Evolutionary conservation across 1,284 basidiomycete species (phyloP), one percentile per base, ranked within the genome.

Genomic region (Pascua sp.): DNA sequence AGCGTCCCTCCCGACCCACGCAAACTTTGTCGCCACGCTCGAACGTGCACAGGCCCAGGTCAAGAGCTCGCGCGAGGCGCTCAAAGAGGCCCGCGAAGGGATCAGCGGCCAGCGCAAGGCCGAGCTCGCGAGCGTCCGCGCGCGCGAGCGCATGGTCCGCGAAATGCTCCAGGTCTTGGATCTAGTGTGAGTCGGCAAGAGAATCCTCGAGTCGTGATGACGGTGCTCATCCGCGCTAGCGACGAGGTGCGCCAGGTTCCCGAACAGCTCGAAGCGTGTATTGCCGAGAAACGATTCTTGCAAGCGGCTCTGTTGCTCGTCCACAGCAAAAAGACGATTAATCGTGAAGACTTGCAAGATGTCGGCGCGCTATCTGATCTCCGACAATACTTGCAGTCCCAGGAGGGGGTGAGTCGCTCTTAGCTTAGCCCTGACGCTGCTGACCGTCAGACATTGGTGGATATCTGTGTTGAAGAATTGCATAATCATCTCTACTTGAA

Each of bases 401-500:
- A 99, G 78, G 94, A 98, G 81, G 85, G 83, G 55, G 92, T 91
- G 59, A 54, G 86, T 80, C 4, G 38, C n/a, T n/a, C n/a, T n/a
- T n/a, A n/a, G 5, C 32, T 12, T 32, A 4, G 24, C 24, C 24
- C 24, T 32, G 24, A 56, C 11, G 5, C 39, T 47, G 37, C 48
- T 55, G 44, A 52, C 17, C 38, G 24, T n/a, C 63, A 94, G 90
- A 87, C 89, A 11, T 78, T 97, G 47, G 83, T 89, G 51, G 94
- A 99, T 63, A 96, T 98, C 56, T 78, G 98, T 52, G 82, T 96
- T 15, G 96, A 99, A 65, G 96, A 99, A 72, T 81, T 99, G 24
- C 94, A 98, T 73, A 93, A 87, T 67, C 96, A 98, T 75, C 79
- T 99, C n/a, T 99, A 98, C 76, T 84, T 99, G 57, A 98, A 96